A percentile compares a stretch with the other conserved stretches of the same genome.
Evolutionary conservation across 208 protist genomes (phyloP).

Genomic region (Vickermania ingenoplastis): DNA sequence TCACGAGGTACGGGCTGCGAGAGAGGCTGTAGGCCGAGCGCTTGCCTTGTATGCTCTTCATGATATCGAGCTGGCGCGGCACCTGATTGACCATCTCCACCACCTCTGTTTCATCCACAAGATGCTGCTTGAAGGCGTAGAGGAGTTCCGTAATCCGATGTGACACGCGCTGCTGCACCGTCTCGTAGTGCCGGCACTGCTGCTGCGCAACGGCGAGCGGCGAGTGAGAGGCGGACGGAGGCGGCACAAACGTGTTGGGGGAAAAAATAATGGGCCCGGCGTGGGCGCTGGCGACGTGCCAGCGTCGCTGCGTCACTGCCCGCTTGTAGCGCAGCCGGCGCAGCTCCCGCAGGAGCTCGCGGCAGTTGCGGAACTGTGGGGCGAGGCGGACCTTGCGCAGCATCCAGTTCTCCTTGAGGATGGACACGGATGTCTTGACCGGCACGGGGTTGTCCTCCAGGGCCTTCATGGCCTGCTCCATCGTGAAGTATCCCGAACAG

Average conservation of each 20-base stretch:
- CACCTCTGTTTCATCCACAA: not conserved
- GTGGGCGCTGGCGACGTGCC: not conserved
- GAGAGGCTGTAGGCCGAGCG: slow-evolving; percentile 3
- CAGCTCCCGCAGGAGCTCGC: not conserved
- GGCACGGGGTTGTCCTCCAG: not conserved
- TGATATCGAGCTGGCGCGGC: not conserved
- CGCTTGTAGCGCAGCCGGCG: not conserved
- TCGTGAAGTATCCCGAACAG: not conserved
- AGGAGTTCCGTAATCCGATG: not conserved
- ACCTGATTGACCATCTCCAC: not conserved
- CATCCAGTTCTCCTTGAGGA: not conserved
- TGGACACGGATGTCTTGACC: not conserved
- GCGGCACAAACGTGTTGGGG: not conserved
- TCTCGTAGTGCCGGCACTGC: not conserved
- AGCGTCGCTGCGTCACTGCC: not conserved
- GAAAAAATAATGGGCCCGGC: not conserved
- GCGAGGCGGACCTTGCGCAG: not conserved
- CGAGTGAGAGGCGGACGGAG: not conserved
- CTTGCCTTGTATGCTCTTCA: slow-evolving; percentile 5
- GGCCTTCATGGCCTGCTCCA: not conserved
- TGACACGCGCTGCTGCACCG: not conserved
- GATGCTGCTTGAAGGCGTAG: not conserved
- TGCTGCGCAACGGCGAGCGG: not conserved
- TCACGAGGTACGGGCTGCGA: not conserved
- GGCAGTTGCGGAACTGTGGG: not conserved